Evolutionary conservation across 2,329 filamentous ascomycete species (phyloP).

Genomic region (Scytalidium sp.): DNA sequence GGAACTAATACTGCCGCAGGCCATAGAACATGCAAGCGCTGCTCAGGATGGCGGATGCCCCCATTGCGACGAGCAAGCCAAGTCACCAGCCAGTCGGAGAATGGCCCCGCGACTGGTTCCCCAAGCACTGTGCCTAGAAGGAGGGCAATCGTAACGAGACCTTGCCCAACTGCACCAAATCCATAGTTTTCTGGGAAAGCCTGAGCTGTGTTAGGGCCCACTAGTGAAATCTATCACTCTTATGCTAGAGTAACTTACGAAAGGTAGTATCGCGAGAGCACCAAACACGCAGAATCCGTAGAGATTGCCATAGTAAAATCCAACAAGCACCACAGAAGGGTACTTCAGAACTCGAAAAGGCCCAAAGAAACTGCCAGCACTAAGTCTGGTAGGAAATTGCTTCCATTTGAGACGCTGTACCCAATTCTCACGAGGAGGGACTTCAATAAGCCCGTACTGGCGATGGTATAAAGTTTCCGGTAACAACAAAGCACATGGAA

Average conservation of each 20-base stretch:
- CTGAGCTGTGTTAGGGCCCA: not conserved
- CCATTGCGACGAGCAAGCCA: conserved; percentile 26
- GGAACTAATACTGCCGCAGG: not conserved
- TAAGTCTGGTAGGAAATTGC: not conserved
- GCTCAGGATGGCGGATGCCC: conserved; percentile 32
- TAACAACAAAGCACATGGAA: not conserved
- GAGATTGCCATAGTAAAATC: not conserved
- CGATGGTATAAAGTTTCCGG: not conserved
- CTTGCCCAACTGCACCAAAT: not conserved
- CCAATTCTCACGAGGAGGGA: not conserved
- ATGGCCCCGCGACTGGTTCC: not conserved
- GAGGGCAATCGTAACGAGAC: not conserved
- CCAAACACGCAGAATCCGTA: not conserved
- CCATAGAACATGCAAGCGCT: conserved; percentile 16
- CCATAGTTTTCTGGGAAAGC: not conserved
- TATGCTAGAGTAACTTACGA: not conserved
- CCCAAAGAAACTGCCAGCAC: not conserved
- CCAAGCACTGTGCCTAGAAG: not conserved
- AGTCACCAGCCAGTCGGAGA: not conserved
- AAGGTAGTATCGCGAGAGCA: not conserved
- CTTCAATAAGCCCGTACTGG: not conserved
- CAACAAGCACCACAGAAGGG: not conserved
- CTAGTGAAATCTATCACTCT: too few relatives aligned
- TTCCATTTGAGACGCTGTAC: not conserved
- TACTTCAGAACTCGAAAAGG: not conserved